A percentile compares a stretch with the other conserved stretches of the same genome.
These are phyloP conservation scores for Kokia cookei DNA, from an alignment of 441 rosid species.

Conservation along the genomic window DNA sequence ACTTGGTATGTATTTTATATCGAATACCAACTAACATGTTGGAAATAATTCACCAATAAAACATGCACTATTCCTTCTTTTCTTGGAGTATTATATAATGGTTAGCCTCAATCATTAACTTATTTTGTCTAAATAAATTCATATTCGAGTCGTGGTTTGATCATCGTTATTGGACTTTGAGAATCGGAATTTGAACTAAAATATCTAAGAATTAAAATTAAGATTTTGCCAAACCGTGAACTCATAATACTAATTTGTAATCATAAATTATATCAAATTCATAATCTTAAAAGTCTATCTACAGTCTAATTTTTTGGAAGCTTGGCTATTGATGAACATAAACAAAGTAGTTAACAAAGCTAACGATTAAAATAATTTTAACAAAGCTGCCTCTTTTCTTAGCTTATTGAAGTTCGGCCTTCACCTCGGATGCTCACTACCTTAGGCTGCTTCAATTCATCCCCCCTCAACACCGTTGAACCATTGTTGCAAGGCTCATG, in stretches of 20 bases:
- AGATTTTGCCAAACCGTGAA: background rate
- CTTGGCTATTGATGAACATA: slow-evolving; percentile 9
- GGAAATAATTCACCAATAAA: background rate
- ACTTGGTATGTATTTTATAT: background rate
- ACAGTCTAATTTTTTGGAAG: slow-evolving; percentile 14
- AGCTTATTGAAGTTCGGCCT: slow-evolving; percentile 17
- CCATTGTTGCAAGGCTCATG: slow-evolving; percentile 17
- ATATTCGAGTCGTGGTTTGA: background rate
- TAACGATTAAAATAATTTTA: background rate
- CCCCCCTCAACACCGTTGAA: slow-evolving; percentile 14
- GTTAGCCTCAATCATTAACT: background rate
- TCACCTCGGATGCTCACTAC: slow-evolving; percentile 4
- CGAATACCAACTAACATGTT: background rate
- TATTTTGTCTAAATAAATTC: background rate
- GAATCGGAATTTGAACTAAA: background rate
- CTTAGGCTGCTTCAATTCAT: slow-evolving; percentile 8
- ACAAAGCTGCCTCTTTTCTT: background rate
- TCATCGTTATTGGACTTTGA: background rate
- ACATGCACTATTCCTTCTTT: background rate
- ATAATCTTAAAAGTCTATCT: slow-evolving; percentile 21
- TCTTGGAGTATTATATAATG: background rate
- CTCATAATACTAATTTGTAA: background rate
- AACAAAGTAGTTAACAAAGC: slow-evolving; percentile 6
- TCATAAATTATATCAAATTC: slow-evolving; percentile 14
- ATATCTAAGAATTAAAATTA: no score